Base-by-base conservation (phyloP, 768 basidiomycete species). In the Austroboletus eburneus region DNA sequence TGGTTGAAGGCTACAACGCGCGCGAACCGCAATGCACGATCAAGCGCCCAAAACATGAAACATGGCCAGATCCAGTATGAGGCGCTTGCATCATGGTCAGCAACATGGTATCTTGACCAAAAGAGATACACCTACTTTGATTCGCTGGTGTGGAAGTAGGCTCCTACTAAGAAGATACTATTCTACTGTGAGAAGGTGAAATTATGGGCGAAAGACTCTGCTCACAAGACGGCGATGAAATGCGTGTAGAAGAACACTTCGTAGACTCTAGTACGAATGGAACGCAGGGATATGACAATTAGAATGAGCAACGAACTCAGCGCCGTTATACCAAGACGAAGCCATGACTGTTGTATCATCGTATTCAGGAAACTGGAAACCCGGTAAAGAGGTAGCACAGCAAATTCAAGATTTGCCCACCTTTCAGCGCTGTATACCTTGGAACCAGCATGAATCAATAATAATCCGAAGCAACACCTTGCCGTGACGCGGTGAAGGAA, bases 241-340 rank as follows among this genome's bases (percentile, higher is more conserved):
- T 84, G 82, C 0, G 63, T 33, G 22, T 73, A 57, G 27, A 78
- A 64, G 66, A 84, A 85, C 4, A 74, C 4, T 54, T 83, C 80
- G 44, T 81, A 83, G 2, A 54, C 59, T 5, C 57, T 64, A 3
- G 66, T 57, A 9, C 81, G 73, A 18, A 83, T 53, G 2, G 71
- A 72, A 10, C 77, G 73, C 9, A 82, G 45, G 5, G 79, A 75
- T n/a, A 78, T 46, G 14, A 80, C 34, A 18, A 58, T 62, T 3
- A 81, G 48, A n/a, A 79, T 46, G 2, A 72, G 63, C 14, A 81
- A 65, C 1, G 76, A 50, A 14, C 55, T 51, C 3, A 68, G 39
- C 0, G 77, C 74, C 13, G 59, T 49, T 5, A 75, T 32, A 8
- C 75, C 76, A 14, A 56, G 21, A 7, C 55, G 63, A 9, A 72